phyloP scores from a whole-genome alignment of 139 green algal genomes.

The Chlorella sorokiniana region DNA sequence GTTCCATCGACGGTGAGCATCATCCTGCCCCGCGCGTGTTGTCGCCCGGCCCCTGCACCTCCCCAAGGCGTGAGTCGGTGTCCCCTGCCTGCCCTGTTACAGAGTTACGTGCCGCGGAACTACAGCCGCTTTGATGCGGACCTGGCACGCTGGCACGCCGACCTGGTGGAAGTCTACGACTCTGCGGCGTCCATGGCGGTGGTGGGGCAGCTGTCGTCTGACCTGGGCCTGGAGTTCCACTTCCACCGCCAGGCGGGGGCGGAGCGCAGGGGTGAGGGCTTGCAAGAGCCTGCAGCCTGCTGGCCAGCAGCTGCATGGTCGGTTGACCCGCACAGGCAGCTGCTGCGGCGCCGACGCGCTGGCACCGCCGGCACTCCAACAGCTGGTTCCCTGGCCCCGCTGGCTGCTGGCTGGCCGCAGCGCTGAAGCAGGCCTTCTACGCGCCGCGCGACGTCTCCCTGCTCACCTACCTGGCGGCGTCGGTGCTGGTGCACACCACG shows the following conservation, averaged over 20 bases:
- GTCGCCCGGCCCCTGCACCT: too few species aligned
- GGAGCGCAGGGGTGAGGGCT: neutral
- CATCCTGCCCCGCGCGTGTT: neutral
- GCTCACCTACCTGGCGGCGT: neutral
- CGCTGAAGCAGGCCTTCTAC: neutral
- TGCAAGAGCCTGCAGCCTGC: too few species aligned
- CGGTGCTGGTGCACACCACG: neutral
- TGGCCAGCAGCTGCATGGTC: neutral
- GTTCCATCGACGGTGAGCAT: neutral
- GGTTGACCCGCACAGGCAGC: neutral
- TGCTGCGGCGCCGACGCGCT: too few species aligned
- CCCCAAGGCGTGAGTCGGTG: too few species aligned
- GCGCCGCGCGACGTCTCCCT: neutral
- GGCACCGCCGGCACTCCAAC: too few species aligned
- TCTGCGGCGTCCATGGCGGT: neutral
- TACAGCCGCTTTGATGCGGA: neutral
- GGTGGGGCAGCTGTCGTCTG: neutral
- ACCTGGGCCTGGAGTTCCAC: neutral
- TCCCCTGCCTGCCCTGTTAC: neutral
- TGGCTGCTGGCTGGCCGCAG: neutral
- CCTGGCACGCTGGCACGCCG: neutral
- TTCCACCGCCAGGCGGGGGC: neutral
- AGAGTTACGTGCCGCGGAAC: neutral
- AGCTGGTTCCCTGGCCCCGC: too few species aligned
- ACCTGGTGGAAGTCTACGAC: neutral